Base-by-base conservation (phyloP, 2,329 filamentous ascomycete species). In the Phyllosticta paracitricarpa region DNA sequence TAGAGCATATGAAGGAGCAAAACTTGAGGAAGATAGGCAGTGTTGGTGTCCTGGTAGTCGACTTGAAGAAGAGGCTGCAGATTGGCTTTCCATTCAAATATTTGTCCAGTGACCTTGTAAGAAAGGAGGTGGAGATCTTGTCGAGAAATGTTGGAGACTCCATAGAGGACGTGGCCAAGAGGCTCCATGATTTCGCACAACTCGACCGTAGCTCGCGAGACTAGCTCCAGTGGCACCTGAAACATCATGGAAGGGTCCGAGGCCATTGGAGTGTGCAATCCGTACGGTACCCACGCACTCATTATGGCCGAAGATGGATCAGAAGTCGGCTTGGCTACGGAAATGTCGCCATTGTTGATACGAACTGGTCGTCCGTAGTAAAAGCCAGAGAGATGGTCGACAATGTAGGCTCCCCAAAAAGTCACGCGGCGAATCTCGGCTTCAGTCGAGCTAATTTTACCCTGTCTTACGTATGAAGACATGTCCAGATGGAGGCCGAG, bases 1-100 rank as follows among this genome's bases (percentile, higher is more conserved):
- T 77, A 77, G 70, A 77, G 74, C 70, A 77, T 74, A 58, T 77
- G 75, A 2, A 77, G 67, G 64, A 77, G 70, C 22, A 77, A 64
- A n/a, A 77, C 68, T 62, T 77, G 75, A 10, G 75, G 75, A 8
- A 76, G 64, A 54, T 68, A 70, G 5, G 73, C 70, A 2, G 66
- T 67, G 1, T 63, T 68, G 25, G 72, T 72, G 54, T 73, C 68
- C 4, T 71, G 65, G 22, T 73, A 62, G 54, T 74, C 67, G 54
- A 78, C 67, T 40, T 75, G 66, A 8, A 78, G 68, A 4, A 65
- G 71, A 0, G 69, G 69, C 0, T 74, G 73, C 3, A 78, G 67
- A 61, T 72, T 75, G 3, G 67, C 71, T 64, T 76, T 77, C 76
- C 76, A 77, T 2, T 72, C 67, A 52, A 76, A 75, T 12, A 77